Evolutionary conservation across 129 eudicot species (phyloP).

Genomic region (Erigeron canadensis): DNA sequence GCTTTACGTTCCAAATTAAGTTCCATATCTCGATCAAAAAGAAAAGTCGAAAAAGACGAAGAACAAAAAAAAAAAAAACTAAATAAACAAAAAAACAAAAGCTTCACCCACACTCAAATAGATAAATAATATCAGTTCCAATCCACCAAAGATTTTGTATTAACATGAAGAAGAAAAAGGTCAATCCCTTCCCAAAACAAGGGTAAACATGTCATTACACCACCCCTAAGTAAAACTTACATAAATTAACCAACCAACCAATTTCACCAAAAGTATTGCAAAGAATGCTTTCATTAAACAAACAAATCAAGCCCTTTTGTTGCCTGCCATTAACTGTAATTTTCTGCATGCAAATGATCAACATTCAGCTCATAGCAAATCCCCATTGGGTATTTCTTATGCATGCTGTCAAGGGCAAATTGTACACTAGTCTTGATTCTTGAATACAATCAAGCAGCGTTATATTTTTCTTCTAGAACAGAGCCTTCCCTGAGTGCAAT

Average conservation of each 20-base stretch:
- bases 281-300: constrained; percentile 37
- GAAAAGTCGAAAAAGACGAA: not conserved
- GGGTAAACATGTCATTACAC: constrained; percentile 44
- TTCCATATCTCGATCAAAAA: too few species aligned
- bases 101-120: constrained; percentile 23
- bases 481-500: constrained; percentile 86
- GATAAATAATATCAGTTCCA: constrained; percentile 19
- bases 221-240: constrained; percentile 27
- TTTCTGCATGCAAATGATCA: not conserved
- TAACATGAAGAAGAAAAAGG: constrained; percentile 30
- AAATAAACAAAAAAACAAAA: not conserved
- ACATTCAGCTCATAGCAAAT: not conserved
- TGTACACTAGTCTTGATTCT: not conserved
- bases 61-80: not conserved
- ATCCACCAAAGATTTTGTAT: constrained; percentile 40
- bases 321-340: not conserved
- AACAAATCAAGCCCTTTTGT: constrained; percentile 26
- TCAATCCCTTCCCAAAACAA: constrained; percentile 29
- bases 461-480: constrained; percentile 74
- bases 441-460: constrained; percentile 24
- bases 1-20: too few species aligned
- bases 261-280: constrained; percentile 27
- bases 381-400: constrained; percentile 8
- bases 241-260: constrained; percentile 30
- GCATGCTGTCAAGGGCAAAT: constrained; percentile 7